phyloP scores from a whole-genome alignment of 345 rosid species.

The Citrus medica region DNA sequence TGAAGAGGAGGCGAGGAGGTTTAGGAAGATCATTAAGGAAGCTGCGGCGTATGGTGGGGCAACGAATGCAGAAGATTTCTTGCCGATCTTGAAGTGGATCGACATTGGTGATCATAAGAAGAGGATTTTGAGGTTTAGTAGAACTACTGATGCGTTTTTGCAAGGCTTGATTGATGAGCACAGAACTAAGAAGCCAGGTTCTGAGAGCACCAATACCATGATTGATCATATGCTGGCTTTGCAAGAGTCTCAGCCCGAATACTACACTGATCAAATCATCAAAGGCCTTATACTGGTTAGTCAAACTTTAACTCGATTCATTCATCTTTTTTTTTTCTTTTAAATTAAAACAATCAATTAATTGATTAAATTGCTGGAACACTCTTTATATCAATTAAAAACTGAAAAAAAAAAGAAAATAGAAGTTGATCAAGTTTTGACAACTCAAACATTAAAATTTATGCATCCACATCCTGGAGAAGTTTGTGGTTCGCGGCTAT shows the following conservation, averaged over 20 bases:
- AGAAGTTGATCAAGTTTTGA: too few species aligned
- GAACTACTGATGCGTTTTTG: conserved; percentile 39
- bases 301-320: neutral
- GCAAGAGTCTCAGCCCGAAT: conserved; percentile 43
- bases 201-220: conserved; percentile 37
- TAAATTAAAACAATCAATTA: too few species aligned
- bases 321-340: neutral
- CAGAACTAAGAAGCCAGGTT: conserved; percentile 19
- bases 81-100: conserved; percentile 34
- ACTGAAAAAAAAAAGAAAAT: too few species aligned
- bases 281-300: conserved; percentile 47
- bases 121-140: conserved; percentile 26
- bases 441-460: too few species aligned
- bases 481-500: neutral
- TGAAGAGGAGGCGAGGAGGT: conserved; percentile 33
- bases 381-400: too few species aligned
- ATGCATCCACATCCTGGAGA: too few species aligned
- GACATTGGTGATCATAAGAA: conserved; percentile 28
- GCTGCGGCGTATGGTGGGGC: conserved; percentile 11
- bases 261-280: conserved; percentile 54
- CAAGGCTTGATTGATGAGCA: conserved; percentile 50
- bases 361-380: too few species aligned
- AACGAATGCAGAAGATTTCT: conserved; percentile 31
- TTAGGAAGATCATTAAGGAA: conserved; percentile 29
- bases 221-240: conserved; percentile 52